Evolutionary conservation across 768 basidiomycete genomes (phyloP).

Genomic region (Phlebiopsis gigantea): DNA sequence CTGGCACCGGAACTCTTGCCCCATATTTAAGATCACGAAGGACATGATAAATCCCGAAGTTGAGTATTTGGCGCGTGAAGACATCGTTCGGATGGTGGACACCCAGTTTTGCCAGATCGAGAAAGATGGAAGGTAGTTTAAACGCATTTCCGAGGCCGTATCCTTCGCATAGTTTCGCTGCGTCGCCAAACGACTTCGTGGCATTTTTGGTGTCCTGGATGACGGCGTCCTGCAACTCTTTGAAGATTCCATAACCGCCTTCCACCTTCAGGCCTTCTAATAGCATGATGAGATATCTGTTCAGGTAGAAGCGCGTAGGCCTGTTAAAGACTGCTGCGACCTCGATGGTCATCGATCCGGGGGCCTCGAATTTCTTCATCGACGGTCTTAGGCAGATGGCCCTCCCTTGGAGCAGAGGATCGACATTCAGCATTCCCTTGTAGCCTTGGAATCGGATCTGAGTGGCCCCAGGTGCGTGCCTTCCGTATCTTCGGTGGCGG

Average conservation of each 20-base stretch:
- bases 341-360: conserved; percentile 42
- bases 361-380: conserved; percentile 60
- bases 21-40: conserved; percentile 52
- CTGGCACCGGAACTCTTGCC: conserved; percentile 57
- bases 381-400: conserved; percentile 45
- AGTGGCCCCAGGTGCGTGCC: background rate
- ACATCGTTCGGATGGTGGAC: conserved; percentile 30
- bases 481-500: conserved; percentile 22
- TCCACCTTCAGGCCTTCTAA: conserved; percentile 47
- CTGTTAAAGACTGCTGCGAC: conserved; percentile 55
- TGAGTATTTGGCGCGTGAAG: conserved; percentile 44
- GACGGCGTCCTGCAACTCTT: conserved; percentile 31
- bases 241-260: conserved; percentile 46
- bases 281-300: conserved; percentile 61
- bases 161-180: conserved; percentile 44
- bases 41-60: conserved; percentile 48
- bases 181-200: conserved; percentile 32
- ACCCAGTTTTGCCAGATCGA: conserved; percentile 39
- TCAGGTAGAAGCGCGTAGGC: conserved; percentile 47
- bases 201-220: conserved; percentile 38
- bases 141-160: conserved; percentile 53
- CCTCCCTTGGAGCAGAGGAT: conserved; percentile 43
- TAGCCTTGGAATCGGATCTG: conserved; percentile 55
- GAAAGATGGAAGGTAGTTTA: conserved; percentile 44
- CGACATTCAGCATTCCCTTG: conserved; percentile 59